Conservation (phyloP, 257 asterid genomes). For the Ligustrum vulgare region DNA sequence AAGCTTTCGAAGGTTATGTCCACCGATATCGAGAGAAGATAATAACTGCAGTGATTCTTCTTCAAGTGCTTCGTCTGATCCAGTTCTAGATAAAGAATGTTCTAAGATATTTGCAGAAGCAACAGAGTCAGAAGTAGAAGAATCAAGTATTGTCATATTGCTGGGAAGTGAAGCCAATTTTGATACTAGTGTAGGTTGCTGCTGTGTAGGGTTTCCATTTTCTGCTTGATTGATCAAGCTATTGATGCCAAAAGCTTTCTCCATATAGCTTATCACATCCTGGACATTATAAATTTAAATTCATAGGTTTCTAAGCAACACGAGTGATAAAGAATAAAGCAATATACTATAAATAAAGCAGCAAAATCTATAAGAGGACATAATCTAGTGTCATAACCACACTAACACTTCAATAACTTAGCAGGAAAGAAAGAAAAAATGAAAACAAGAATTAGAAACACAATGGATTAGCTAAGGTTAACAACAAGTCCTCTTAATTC, state of each 20-base stretch:
- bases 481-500: neutral
- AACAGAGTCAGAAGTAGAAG: conserved; percentile 51
- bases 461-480: neutral
- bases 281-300: conserved; percentile 41
- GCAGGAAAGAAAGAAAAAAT: neutral
- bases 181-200: conserved; percentile 41
- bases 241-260: conserved; percentile 64
- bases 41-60: conserved; percentile 68
- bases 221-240: conserved; percentile 58
- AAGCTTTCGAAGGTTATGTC: conserved; percentile 51
- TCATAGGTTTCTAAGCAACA: neutral
- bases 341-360: no score
- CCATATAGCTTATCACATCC: conserved; percentile 90
- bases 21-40: conserved; percentile 57
- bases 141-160: conserved; percentile 45
- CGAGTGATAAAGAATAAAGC: neutral
- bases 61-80: conserved; percentile 81
- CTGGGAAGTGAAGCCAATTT: conserved; percentile 53
- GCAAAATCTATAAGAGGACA: neutral
- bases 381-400: neutral
- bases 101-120: conserved; percentile 44
- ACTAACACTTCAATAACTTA: neutral
- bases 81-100: conserved; percentile 54
- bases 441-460: neutral
- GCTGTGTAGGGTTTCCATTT: conserved; percentile 51